Evolutionary conservation across 208 protist species (phyloP).

Genomic region (Leishmania mexicana): DNA sequence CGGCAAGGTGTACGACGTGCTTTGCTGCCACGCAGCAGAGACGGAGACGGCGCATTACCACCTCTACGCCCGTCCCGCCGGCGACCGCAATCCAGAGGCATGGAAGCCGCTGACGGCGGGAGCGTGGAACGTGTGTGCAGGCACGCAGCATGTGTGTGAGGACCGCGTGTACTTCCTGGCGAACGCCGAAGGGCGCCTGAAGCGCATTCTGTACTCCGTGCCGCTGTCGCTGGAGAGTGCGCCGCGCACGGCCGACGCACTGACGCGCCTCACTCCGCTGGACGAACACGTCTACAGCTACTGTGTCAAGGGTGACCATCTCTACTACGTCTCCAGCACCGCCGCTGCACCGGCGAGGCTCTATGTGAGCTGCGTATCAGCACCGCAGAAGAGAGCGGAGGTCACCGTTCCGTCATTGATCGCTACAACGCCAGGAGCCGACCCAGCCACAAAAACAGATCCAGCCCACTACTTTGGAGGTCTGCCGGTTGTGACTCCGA

Average conservation of each 20-base stretch:
- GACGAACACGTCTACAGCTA: slow-evolving; percentile 68
- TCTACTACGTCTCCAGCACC: slow-evolving; percentile 66
- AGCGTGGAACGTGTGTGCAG: slow-evolving; percentile 67
- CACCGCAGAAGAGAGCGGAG: slow-evolving; percentile 15
- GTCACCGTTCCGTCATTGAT: slow-evolving; percentile 20
- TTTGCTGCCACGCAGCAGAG: slow-evolving; percentile 57
- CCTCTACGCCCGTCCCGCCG: slow-evolving; percentile 44
- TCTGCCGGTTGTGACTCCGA: slow-evolving; percentile 43
- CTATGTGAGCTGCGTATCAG: slow-evolving; percentile 33
- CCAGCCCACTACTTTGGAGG: slow-evolving; percentile 19
- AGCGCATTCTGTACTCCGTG: slow-evolving; percentile 55
- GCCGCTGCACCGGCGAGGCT: slow-evolving; percentile 45
- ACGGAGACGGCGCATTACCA: slow-evolving; percentile 67
- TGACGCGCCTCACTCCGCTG: slow-evolving; percentile 45
- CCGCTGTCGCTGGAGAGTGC: slow-evolving; percentile 28
- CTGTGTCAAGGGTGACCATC: slow-evolving; percentile 34
- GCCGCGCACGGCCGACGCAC: slow-evolving; percentile 25
- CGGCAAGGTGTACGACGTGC: slow-evolving; percentile 54
- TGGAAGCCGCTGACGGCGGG: slow-evolving; percentile 75
- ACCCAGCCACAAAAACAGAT: slow-evolving; percentile 12
- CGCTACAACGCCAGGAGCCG: background rate
- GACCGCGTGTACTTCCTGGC: slow-evolving; percentile 63
- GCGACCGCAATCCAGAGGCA: slow-evolving; percentile 10
- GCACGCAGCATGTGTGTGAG: slow-evolving; percentile 15
- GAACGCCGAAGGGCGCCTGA: slow-evolving; percentile 63